A percentile compares a stretch with the other conserved stretches of the same genome.
Evolutionary conservation across 1,139 yeast genomes (phyloP).

Genomic region (Candida neerlandica): DNA sequence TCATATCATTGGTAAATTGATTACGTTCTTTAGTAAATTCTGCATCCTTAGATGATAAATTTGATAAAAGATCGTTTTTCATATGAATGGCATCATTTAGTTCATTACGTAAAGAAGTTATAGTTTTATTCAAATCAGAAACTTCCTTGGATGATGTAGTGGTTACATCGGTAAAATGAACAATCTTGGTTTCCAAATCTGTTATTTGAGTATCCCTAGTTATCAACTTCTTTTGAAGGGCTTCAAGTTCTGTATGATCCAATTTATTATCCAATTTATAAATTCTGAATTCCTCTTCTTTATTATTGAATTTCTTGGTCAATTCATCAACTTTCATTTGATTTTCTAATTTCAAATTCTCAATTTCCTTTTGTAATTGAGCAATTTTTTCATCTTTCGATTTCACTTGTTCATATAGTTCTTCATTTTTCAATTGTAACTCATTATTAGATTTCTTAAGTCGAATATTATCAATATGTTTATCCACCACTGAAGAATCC

Average conservation of each 20-base stretch:
- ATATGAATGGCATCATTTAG: slow-evolving; percentile 39
- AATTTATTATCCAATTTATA: slow-evolving; percentile 22
- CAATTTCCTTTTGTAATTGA: slow-evolving; percentile 11
- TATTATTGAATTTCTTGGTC: slow-evolving; percentile 4
- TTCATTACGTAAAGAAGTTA: slow-evolving; percentile 27
- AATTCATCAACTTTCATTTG: slow-evolving; percentile 10
- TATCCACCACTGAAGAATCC: slow-evolving; percentile 45
- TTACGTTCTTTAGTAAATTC: slow-evolving; percentile 60
- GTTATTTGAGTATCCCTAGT: slow-evolving; percentile 33
- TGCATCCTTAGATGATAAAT: slow-evolving; percentile 63
- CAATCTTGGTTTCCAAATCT: slow-evolving; percentile 31
- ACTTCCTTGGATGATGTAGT: slow-evolving; percentile 21
- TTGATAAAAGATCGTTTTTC: slow-evolving; percentile 66
- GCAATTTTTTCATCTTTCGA: slow-evolving; percentile 12
- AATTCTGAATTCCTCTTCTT: slow-evolving; percentile 14
- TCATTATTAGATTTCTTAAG: slow-evolving; percentile 35
- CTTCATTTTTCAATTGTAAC: slow-evolving; percentile 14
- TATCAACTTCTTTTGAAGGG: slow-evolving; percentile 23
- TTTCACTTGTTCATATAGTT: slow-evolving; percentile 17
- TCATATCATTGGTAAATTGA: slow-evolving; percentile 51
- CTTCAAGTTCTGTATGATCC: slow-evolving; percentile 29
- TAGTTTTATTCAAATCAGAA: slow-evolving; percentile 22
- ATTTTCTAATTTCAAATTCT: slow-evolving; percentile 10
- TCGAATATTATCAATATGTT: slow-evolving; percentile 46
- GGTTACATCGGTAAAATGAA: slow-evolving; percentile 18